Percentiles rank a stretch among this genome's conserved stretches.
Conservation (phyloP, 768 basidiomycete species). For the Rhizopogon vinicolor region DNA sequence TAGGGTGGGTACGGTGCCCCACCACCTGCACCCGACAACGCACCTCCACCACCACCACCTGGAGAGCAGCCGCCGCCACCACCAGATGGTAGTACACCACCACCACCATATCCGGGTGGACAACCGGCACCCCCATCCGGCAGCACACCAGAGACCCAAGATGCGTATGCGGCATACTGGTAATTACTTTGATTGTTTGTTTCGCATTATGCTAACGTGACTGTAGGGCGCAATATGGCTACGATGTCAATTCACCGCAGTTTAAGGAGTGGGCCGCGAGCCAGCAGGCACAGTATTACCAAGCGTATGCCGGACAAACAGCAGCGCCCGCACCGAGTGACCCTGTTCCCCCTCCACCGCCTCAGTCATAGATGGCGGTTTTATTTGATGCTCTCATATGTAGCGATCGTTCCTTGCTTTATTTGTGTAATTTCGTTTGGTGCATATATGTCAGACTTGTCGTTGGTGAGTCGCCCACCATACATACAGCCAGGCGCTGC, state of each 20-base stretch:
- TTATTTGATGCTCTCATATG: constrained; percentile 6
- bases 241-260: constrained; percentile 77
- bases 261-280: constrained; percentile 78
- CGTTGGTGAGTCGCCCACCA: no score
- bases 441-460: background rate
- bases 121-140: constrained; percentile 20
- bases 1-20: constrained; percentile 33
- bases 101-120: constrained; percentile 43
- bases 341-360: constrained; percentile 16
- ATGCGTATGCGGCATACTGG: constrained; percentile 62
- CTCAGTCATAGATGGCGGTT: constrained; percentile 16
- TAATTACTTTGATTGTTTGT: constrained; percentile 21
- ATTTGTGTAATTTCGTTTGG: constrained; percentile 24
- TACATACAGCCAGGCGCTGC: no score
- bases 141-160: constrained; percentile 22
- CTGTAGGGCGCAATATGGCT: constrained; percentile 76
- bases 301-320: constrained; percentile 61
- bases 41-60: constrained; percentile 43
- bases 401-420: constrained; percentile 25
- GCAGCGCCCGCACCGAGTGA: constrained; percentile 25
- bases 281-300: constrained; percentile 64
- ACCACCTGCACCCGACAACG: constrained; percentile 32
- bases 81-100: constrained; percentile 36
- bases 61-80: constrained; percentile 52
- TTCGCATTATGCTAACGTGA: background rate